Conservation (phyloP, 2,329 filamentous ascomycete genomes). For the Nothomitra cinnamomea region DNA sequence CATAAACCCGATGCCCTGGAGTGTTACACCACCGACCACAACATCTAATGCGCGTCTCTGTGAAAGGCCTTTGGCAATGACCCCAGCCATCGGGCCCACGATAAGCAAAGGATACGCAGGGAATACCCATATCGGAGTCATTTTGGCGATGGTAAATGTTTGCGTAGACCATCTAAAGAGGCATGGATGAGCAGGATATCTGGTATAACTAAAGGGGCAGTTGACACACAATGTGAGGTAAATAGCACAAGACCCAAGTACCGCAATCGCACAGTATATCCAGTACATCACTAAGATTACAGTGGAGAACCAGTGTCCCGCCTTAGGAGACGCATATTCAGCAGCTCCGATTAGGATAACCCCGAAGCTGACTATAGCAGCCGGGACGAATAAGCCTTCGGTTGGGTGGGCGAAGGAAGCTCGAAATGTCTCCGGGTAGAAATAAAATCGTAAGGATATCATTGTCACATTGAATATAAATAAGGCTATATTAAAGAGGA, state of each 20-base stretch:
- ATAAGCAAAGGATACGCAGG: slow-evolving; percentile 69
- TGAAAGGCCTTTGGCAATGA: slow-evolving; percentile 31
- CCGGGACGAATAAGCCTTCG: slow-evolving; percentile 61
- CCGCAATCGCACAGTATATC: slow-evolving; percentile 53
- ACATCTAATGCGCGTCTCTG: slow-evolving; percentile 31
- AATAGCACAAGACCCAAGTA: slow-evolving; percentile 49
- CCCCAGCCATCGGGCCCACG: slow-evolving; percentile 54
- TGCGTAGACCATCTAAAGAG: slow-evolving; percentile 40
- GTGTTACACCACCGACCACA: slow-evolving; percentile 40
- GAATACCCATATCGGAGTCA: slow-evolving; percentile 83
- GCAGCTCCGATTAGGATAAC: slow-evolving; percentile 65
- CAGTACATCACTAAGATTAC: slow-evolving; percentile 55
- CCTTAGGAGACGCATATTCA: slow-evolving; percentile 51
- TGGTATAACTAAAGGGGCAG: slow-evolving; percentile 9
- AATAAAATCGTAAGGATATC: slow-evolving; percentile 50
- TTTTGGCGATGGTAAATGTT: slow-evolving; percentile 54
- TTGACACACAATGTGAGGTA: slow-evolving; percentile 52
- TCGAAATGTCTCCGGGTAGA: slow-evolving; percentile 52
- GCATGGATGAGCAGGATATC: background rate
- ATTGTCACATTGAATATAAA: slow-evolving; percentile 47
- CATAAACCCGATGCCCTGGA: slow-evolving; percentile 48
- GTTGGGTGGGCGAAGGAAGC: slow-evolving; percentile 59
- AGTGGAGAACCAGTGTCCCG: slow-evolving; percentile 42
- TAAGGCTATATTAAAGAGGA: slow-evolving; percentile 43
- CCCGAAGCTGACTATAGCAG: slow-evolving; percentile 49